A percentile compares a stretch with the other conserved stretches of the same genome.
Evolutionary conservation across 164 flowering plant genomes (phyloP).

Genomic region (Sedum album): DNA sequence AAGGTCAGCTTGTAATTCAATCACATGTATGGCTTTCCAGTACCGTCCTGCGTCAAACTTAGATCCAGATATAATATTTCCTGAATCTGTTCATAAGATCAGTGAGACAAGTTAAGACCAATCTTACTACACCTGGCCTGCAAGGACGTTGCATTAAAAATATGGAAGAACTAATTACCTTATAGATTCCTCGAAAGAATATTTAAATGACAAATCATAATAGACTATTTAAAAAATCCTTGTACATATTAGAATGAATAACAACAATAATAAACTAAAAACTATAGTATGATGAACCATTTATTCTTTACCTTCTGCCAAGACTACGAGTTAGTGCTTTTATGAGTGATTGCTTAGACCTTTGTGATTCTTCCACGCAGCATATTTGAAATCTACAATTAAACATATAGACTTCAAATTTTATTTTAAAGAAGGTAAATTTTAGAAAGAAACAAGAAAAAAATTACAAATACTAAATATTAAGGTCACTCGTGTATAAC

Average conservation of each 20-base stretch:
- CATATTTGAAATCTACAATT: slow-evolving; percentile 46
- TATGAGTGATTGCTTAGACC: slow-evolving; percentile 57
- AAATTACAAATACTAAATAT: too few species aligned
- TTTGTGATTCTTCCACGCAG: slow-evolving; percentile 51
- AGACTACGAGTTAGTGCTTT: slow-evolving; percentile 51
- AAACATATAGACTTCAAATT: neutral
- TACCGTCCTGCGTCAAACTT: slow-evolving; percentile 53
- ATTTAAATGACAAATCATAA: neutral
- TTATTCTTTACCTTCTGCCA: slow-evolving; percentile 42
- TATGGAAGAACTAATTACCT: slow-evolving; percentile 42
- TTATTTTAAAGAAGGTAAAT: too few species aligned
- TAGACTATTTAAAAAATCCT: neutral
- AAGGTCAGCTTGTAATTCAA: slow-evolving; percentile 79
- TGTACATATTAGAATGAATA: neutral
- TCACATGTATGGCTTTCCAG: slow-evolving; percentile 66
- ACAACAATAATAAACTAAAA: neutral
- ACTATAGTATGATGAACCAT: neutral
- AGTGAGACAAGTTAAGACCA: neutral
- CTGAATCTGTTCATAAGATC: slow-evolving; percentile 48
- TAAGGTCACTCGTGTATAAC: neutral
- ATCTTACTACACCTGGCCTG: slow-evolving; percentile 31
- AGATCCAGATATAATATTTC: slow-evolving; percentile 90
- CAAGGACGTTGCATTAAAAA: slow-evolving; percentile 96
- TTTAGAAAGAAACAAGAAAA: too few species aligned
- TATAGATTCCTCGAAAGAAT: slow-evolving; percentile 59